Evolutionary conservation across 2,329 filamentous ascomycete genomes (phyloP).

Genomic region (Neonectria punicea): DNA sequence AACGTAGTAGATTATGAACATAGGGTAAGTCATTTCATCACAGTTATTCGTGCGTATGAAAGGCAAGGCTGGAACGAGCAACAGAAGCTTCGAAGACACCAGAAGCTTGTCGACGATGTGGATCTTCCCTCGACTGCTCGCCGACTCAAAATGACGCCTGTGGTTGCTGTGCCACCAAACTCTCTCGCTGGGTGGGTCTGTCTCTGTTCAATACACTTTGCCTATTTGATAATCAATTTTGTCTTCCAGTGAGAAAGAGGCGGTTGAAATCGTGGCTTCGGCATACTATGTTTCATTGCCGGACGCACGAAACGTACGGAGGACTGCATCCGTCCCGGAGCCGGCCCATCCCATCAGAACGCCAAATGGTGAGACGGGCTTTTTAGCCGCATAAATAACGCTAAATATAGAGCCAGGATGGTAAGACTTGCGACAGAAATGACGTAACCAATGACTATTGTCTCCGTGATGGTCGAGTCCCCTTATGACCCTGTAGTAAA

Average conservation of each 20-base stretch:
- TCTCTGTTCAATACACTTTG: background rate
- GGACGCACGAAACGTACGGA: background rate
- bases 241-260: background rate
- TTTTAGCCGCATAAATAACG: background rate
- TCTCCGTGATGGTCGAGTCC: background rate
- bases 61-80: background rate
- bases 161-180: background rate
- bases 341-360: background rate
- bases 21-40: background rate
- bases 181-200: background rate
- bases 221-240: background rate
- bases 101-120: background rate
- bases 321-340: background rate
- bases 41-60: background rate
- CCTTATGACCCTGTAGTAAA: background rate
- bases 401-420: background rate
- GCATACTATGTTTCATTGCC: background rate
- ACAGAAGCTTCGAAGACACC: background rate
- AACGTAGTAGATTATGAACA: background rate
- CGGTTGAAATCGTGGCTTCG: background rate
- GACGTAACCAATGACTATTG: background rate
- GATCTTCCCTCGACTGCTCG: background rate
- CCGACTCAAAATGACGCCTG: background rate
- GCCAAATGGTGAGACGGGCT: background rate
- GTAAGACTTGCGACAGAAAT: background rate